phyloP scores from a whole-genome alignment of 306 rosid genomes.

The Corylus americana region DNA sequence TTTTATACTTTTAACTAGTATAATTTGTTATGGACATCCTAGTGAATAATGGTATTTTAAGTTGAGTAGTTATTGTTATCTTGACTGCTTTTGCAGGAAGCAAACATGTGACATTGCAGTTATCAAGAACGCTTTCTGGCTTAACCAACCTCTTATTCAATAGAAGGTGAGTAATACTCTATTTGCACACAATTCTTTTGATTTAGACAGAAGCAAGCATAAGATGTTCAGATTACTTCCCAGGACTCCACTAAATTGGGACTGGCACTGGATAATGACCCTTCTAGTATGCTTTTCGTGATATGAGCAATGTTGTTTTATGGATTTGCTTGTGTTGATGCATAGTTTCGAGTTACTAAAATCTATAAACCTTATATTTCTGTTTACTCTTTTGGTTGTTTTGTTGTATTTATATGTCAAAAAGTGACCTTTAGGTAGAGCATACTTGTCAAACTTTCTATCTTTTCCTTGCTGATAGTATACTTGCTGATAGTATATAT shows the following conservation, averaged over 20 bases:
- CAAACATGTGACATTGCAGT: constrained; percentile 67
- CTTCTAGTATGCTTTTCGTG: not conserved
- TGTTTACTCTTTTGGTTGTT: too few species aligned
- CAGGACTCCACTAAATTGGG: not conserved
- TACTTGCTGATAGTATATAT: too few species aligned
- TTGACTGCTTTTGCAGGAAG: constrained; percentile 43
- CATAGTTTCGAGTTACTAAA: not conserved
- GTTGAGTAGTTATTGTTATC: not conserved
- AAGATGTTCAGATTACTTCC: not conserved
- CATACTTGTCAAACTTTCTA: too few species aligned
- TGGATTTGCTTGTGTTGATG: not conserved
- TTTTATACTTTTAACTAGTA: not conserved
- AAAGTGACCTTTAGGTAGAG: too few species aligned
- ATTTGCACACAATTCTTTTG: not conserved
- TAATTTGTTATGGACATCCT: not conserved
- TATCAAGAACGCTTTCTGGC: constrained; percentile 71
- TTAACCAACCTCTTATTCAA: constrained; percentile 71
- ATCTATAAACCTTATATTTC: not conserved
- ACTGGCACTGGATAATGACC: not conserved
- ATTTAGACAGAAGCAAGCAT: not conserved
- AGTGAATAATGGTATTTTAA: not conserved
- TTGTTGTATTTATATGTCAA: too few species aligned
- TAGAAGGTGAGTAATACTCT: constrained; percentile 56
- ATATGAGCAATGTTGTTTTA: not conserved
- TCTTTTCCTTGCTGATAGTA: too few species aligned